phyloP scores from a whole-genome alignment of 768 basidiomycete species.

The Thelephora ganbajun region DNA sequence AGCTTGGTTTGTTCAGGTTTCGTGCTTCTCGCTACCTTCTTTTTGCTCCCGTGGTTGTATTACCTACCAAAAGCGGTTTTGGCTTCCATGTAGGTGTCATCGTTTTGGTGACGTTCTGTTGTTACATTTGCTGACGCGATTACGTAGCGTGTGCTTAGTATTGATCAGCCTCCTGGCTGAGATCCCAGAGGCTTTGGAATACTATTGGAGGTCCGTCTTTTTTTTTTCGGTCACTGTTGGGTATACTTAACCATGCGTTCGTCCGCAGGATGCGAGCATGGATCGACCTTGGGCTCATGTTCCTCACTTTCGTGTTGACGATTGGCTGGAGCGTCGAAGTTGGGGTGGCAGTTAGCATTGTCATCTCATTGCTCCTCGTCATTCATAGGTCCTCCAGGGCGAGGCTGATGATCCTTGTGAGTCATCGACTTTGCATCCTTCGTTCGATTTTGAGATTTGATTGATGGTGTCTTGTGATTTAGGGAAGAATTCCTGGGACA shows the following conservation, averaged over 20 bases:
- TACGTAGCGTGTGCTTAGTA: conserved; percentile 61
- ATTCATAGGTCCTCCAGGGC: conserved; percentile 82
- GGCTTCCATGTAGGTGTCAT: conserved; percentile 58
- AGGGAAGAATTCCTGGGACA: conserved; percentile 85
- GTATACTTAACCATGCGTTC: conserved; percentile 1
- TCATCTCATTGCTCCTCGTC: conserved; percentile 79
- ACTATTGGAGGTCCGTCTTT: conserved; percentile 73
- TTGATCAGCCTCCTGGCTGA: conserved; percentile 77
- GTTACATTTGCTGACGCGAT: background rate
- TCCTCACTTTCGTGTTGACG: conserved; percentile 75
- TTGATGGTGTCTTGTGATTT: background rate
- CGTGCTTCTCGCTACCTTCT: conserved; percentile 78
- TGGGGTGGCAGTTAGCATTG: conserved; percentile 79
- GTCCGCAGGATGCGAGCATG: conserved; percentile 70
- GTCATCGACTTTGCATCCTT: conserved; percentile 11
- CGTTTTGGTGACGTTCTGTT: background rate
- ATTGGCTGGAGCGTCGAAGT: conserved; percentile 87
- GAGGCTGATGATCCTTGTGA: conserved; percentile 80
- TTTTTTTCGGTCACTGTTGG: background rate
- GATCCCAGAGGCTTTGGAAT: conserved; percentile 75
- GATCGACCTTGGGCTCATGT: conserved; percentile 80
- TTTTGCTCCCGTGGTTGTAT: conserved; percentile 74
- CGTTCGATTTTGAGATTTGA: background rate
- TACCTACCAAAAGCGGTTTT: conserved; percentile 84
- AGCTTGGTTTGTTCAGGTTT: conserved; percentile 62